These are phyloP conservation scores for Rubroshorea leprosula DNA, from an alignment of 345 rosid species.

Conservation along the genomic window DNA sequence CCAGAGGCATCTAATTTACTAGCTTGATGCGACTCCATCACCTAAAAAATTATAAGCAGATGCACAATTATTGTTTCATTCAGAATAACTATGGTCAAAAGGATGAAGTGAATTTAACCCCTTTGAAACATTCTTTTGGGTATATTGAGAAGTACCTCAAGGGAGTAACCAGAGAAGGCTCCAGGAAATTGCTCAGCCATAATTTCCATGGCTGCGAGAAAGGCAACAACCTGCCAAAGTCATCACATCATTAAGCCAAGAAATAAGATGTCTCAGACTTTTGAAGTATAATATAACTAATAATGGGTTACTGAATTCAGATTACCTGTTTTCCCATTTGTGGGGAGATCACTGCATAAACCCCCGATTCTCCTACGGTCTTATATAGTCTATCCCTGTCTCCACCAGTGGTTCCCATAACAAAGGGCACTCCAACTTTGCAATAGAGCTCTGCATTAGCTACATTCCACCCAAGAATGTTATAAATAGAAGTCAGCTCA, in stretches of 20 bases:
- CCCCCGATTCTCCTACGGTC: conserved; percentile 60
- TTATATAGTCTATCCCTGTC: conserved; percentile 59
- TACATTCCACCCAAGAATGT: conserved; percentile 21
- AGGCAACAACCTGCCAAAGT: conserved; percentile 76
- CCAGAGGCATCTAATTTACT: conserved; percentile 88
- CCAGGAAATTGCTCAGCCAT: conserved; percentile 98
- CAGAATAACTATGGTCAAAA: neutral
- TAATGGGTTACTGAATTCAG: conserved; percentile 3
- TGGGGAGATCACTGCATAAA: conserved; percentile 89
- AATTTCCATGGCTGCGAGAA: conserved; percentile 95
- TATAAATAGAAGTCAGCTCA: neutral
- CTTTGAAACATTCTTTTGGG: neutral
- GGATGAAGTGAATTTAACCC: neutral
- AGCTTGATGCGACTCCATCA: conserved; percentile 95
- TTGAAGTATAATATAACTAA: neutral
- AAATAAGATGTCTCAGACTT: conserved; percentile 4
- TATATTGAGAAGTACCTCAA: conserved; percentile 41
- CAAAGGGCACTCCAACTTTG: conserved; percentile 94
- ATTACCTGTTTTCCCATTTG: conserved; percentile 98
- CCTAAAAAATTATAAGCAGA: conserved; percentile 39
- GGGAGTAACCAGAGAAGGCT: conserved; percentile 85
- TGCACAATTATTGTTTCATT: too few species aligned
- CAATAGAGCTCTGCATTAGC: conserved; percentile 79
- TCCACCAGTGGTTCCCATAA: conserved; percentile 98
- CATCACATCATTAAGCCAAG: conserved; percentile 16